phyloP scores from a whole-genome alignment of 768 basidiomycete species.

The Suillus variegatus region DNA sequence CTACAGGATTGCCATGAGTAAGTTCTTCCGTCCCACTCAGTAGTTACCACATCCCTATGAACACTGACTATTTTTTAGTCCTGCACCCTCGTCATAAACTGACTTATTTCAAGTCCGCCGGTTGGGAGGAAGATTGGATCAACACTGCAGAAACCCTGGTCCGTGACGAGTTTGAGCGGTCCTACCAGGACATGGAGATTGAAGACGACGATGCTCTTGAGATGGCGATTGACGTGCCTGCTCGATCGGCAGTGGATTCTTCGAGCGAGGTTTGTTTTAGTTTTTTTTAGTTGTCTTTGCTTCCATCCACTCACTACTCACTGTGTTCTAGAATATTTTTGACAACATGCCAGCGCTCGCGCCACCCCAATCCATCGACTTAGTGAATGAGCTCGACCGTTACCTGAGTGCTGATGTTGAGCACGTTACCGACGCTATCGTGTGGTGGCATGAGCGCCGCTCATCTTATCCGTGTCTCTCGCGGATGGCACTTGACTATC shows the following conservation, averaged over 20 bases:
- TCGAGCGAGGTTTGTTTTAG: background rate
- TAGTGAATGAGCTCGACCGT: conserved; percentile 27
- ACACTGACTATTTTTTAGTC: conserved; percentile 19
- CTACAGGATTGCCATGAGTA: conserved; percentile 31
- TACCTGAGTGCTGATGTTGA: conserved; percentile 31
- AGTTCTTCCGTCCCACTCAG: background rate
- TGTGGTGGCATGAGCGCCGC: conserved; percentile 32
- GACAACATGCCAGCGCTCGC: conserved; percentile 26
- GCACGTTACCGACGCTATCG: conserved; percentile 22
- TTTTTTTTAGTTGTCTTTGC: no score
- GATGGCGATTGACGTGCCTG: background rate
- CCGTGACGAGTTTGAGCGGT: conserved; percentile 17
- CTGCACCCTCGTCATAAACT: conserved; percentile 32
- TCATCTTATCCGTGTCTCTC: conserved; percentile 30
- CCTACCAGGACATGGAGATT: background rate
- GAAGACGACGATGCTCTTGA: background rate
- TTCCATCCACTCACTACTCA: background rate
- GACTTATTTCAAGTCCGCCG: conserved; percentile 28
- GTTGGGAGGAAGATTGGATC: conserved; percentile 31
- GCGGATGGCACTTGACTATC: conserved; percentile 37
- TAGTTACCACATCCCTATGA: background rate
- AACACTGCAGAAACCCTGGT: conserved; percentile 19
- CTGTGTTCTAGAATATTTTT: conserved; percentile 27
- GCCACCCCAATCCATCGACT: conserved; percentile 15
- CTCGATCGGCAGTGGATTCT: background rate